phyloP scores from a whole-genome alignment of 148 eudicot species.

The Rhododendron molle region DNA sequence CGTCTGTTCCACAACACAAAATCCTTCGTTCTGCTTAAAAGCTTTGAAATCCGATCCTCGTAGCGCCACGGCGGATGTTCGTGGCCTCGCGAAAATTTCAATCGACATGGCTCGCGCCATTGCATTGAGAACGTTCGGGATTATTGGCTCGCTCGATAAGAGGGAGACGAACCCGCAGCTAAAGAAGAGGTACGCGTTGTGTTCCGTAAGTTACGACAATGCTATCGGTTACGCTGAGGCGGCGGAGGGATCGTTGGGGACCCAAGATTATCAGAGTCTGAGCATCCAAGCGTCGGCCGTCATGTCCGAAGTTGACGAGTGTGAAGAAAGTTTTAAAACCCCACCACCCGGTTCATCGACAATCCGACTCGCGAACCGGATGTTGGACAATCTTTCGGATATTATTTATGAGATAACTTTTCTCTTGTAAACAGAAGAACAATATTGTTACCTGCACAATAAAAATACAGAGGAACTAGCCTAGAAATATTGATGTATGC shows the following conservation, averaged over 20 bases:
- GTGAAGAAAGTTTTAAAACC: background rate
- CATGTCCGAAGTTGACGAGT: background rate
- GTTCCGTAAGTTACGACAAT: background rate
- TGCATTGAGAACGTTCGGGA: no score
- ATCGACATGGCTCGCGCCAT: background rate
- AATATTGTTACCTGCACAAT: background rate
- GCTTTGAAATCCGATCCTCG: background rate
- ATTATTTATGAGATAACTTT: background rate
- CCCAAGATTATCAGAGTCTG: background rate
- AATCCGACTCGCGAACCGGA: background rate
- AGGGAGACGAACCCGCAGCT: background rate
- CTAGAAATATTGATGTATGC: background rate
- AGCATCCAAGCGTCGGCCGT: background rate
- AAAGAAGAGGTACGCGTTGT: background rate
- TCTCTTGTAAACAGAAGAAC: background rate
- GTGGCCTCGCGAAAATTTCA: background rate
- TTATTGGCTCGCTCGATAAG: background rate
- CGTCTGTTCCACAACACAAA: background rate
- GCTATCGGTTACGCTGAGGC: background rate
- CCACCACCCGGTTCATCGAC: background rate
- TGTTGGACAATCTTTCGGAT: background rate
- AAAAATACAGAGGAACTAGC: background rate
- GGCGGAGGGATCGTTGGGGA: background rate
- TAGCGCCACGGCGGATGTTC: background rate
- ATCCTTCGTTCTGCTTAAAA: background rate